These are phyloP conservation scores for Carex littledalei DNA, from an alignment of 176 grass and related monocot genomes.

Conservation along the genomic window DNA sequence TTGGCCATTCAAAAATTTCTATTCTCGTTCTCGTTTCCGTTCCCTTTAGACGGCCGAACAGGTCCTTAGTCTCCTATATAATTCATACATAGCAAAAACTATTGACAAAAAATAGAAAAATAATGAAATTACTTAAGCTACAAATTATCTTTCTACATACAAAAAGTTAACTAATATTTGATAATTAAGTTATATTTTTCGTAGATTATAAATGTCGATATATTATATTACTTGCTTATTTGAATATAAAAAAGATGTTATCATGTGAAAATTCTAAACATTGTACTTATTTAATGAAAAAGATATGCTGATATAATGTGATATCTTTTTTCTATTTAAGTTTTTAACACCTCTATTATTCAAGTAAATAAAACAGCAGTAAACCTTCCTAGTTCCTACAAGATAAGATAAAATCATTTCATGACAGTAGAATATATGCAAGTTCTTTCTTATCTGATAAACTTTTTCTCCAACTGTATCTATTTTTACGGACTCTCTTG, in stretches of 20 bases:
- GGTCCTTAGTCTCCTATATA: no score
- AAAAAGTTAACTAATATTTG: neutral
- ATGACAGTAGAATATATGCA: neutral
- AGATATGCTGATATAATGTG: neutral
- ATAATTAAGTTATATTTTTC: neutral
- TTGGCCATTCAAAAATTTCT: no score
- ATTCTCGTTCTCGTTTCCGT: no score
- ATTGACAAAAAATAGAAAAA: neutral
- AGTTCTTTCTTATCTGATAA: no score
- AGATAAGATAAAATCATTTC: neutral
- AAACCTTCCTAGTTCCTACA: neutral
- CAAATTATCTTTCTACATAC: neutral
- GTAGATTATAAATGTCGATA: neutral
- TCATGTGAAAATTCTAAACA: neutral
- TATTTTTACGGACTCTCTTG: no score
- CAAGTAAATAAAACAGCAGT: neutral
- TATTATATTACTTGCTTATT: neutral
- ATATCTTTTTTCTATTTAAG: neutral
- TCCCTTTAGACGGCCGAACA: no score
- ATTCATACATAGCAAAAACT: neutral
- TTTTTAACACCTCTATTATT: neutral
- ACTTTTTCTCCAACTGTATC: no score
- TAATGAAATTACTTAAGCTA: neutral
- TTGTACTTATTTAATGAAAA: neutral
- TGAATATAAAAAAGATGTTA: neutral